Evolutionary conservation across 176 grass and related monocot genomes (phyloP).

Genomic region (Carex scoparia): DNA sequence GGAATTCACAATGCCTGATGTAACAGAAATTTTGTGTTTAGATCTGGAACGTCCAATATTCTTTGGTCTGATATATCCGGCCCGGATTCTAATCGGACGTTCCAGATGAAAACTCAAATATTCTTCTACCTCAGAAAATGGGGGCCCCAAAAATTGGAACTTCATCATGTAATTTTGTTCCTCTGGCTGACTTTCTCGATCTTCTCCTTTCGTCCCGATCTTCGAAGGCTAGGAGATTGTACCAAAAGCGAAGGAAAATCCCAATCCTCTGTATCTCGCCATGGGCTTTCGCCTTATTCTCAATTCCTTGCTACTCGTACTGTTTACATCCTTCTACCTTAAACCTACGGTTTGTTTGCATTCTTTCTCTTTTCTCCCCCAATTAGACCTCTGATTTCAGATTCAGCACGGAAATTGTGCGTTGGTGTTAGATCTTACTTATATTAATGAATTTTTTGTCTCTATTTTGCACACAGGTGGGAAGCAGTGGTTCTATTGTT

Average conservation of each 20-base stretch:
- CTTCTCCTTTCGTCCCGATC: constrained; percentile 19
- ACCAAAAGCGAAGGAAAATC: neutral
- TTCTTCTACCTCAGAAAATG: no score
- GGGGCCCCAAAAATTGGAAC: neutral
- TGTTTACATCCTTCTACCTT: constrained; percentile 12
- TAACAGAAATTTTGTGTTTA: no score
- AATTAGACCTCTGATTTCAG: neutral
- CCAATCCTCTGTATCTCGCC: neutral
- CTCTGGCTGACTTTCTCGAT: neutral
- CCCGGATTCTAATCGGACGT: no score
- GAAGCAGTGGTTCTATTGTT: constrained; percentile 21
- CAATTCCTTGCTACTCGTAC: constrained; percentile 10
- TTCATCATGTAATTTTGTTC: neutral
- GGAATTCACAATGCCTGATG: neutral
- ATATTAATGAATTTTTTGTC: neutral
- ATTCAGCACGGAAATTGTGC: neutral
- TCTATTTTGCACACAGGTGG: constrained; percentile 12
- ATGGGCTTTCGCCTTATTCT: constrained; percentile 7
- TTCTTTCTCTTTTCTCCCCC: neutral
- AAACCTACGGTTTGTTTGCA: constrained; percentile 3
- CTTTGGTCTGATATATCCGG: no score
- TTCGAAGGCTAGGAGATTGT: neutral
- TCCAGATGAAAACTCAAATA: no score
- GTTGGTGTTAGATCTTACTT: constrained; percentile 13
- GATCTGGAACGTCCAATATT: no score